Base-by-base conservation (phyloP, 2,329 filamentous ascomycete genomes). In the Monilinia polystroma region DNA sequence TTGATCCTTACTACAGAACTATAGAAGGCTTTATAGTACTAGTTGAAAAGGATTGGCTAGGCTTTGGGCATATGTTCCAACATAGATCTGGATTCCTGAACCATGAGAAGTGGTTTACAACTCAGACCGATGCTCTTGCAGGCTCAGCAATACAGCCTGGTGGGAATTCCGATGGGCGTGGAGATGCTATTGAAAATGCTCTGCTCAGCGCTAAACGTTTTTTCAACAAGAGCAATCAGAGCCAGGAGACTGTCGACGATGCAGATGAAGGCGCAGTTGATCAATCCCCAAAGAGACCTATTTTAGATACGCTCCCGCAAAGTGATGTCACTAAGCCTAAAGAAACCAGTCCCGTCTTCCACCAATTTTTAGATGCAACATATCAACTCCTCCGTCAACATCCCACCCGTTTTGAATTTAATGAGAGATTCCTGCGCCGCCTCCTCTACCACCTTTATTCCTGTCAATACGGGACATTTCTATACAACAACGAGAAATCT, bases 11-110 rank as follows among this genome's bases (percentile, higher is more conserved):
- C 78, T 99, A 93, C 77, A 87, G 95, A 63, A 98, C 95, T 0
- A 81, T 99, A 60, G 90, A 97, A 72, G 95, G 95, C 0, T 99
- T 98, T 77, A 93, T 98, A 72, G 88, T 96, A 2, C 81, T 99
- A 8, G 85, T 99, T 2, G 95, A 99, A 78, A 99, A 99, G 77
- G 95, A 99, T 76, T 99, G 95, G 92, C 80, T 99, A 16, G 95
- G 94, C 0, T 99, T 97, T 79, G 95, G 95, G 1, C 94, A 99
- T 78, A 97, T 97, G 89, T 99, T 99, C 79, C 88, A 93, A 65
- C 87, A 97, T 73, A 88, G 95, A n/a, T 91, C 91, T 18, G 95
- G 95, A 3, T 90, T 91, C 72, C 80, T 98, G 66, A 92, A 88
- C 74, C 91, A 91, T 71, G 94, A 98, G 71, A 96, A 96, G 75